phyloP scores from a whole-genome alignment of 345 rosid species.

The Euclidium syriacum region DNA sequence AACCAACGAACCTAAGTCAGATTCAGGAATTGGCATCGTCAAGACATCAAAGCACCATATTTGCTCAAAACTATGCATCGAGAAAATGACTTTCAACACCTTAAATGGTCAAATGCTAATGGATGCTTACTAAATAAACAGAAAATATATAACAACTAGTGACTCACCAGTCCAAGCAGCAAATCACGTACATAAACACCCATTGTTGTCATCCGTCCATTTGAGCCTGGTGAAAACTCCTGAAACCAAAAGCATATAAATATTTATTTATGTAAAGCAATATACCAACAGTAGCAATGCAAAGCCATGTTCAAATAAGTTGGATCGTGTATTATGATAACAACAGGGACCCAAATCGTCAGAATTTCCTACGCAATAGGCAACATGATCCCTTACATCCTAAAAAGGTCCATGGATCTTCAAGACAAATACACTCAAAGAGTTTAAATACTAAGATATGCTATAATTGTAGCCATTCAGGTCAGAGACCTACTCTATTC shows the following conservation, averaged over 20 bases:
- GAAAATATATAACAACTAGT: not conserved
- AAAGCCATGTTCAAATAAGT: not conserved
- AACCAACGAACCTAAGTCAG: conserved; percentile 1
- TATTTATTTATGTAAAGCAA: not conserved
- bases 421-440: not conserved
- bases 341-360: not conserved
- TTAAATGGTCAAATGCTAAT: not conserved
- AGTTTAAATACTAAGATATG: not conserved
- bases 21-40: not conserved
- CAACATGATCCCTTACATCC: not conserved
- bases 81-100: not conserved
- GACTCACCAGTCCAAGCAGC: conserved; percentile 92
- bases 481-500: not conserved
- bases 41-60: not conserved
- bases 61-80: not conserved
- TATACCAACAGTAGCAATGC: not conserved
- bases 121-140: not conserved
- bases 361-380: not conserved
- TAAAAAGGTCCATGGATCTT: not conserved
- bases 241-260: conserved; percentile 29
- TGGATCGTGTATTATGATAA: not conserved
- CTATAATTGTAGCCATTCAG: not conserved
- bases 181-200: conserved; percentile 92
- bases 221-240: conserved; percentile 96
- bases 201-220: conserved; percentile 77